Evolutionary conservation across 208 protist genomes (phyloP).

Genomic region (Trypanosoma mega): DNA sequence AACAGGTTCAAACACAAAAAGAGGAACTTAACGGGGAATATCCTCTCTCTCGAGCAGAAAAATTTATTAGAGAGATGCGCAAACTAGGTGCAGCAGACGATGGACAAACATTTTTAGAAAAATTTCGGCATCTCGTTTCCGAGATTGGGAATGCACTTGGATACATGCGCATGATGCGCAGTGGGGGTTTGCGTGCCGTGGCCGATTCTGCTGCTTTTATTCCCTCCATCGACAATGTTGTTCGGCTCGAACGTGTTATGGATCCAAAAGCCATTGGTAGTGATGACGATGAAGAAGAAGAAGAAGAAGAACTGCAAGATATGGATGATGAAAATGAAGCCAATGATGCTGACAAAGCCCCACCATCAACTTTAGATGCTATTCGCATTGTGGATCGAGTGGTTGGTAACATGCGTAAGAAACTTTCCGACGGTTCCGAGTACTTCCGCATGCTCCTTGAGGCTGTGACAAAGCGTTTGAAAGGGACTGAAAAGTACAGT

Average conservation of each 20-base stretch:
- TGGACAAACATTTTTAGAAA: constrained; percentile 90
- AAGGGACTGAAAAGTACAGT: constrained; percentile 51
- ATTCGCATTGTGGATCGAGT: constrained; percentile 76
- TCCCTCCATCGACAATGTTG: constrained; percentile 72
- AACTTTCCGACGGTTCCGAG: constrained; percentile 93
- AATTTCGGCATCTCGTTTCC: constrained; percentile 95
- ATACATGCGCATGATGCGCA: constrained; percentile 96
- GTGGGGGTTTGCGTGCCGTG: constrained; percentile 86
- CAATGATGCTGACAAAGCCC: constrained; percentile 8
- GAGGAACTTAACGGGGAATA: constrained; percentile 78
- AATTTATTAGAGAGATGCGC: constrained; percentile 93
- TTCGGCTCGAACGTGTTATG: constrained; percentile 52
- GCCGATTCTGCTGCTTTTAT: constrained; percentile 91
- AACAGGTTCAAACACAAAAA: constrained; percentile 64
- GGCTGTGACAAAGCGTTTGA: constrained; percentile 78
- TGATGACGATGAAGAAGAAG: constrained; percentile 31
- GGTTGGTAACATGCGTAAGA: constrained; percentile 74
- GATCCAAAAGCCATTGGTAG: constrained; percentile 24
- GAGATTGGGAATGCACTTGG: constrained; percentile 98
- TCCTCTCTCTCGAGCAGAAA: constrained; percentile 85
- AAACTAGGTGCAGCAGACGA: constrained; percentile 83
- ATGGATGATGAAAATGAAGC: constrained; percentile 17
- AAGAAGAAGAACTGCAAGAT: constrained; percentile 13
- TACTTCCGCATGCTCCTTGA: constrained; percentile 96
- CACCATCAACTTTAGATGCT: constrained; percentile 41